phyloP scores from a whole-genome alignment of 306 rosid genomes.

The Alnus rubra region DNA sequence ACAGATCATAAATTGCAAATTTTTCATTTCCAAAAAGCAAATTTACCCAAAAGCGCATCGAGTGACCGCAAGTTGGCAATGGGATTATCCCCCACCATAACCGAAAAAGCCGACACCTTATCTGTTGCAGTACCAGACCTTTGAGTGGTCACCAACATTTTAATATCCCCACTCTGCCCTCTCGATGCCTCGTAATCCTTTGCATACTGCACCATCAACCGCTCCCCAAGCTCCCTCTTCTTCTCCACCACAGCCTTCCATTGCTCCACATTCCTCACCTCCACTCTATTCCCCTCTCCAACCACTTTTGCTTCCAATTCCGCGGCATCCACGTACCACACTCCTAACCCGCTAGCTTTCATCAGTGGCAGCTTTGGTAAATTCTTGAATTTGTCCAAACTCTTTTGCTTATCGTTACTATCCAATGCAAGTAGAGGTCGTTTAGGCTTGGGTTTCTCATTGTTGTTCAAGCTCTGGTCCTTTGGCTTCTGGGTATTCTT shows the following conservation, averaged over 20 bases:
- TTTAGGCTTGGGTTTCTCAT: conserved; percentile 56
- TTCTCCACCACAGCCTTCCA: conserved; percentile 73
- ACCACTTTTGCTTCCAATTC: conserved; percentile 66
- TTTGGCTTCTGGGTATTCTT: conserved; percentile 30
- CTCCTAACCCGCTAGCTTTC: conserved; percentile 58
- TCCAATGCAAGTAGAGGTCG: conserved; percentile 55
- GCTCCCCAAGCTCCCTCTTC: conserved; percentile 72
- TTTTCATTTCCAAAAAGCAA: neutral
- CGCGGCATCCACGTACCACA: conserved; percentile 75
- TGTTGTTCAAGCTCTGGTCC: conserved; percentile 20
- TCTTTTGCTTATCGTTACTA: conserved; percentile 38
- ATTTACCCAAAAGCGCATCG: conserved; percentile 80
- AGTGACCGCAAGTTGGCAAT: conserved; percentile 82
- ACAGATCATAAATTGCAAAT: neutral
- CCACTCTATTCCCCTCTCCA: conserved; percentile 60
- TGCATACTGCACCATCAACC: conserved; percentile 77
- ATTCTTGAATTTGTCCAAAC: conserved; percentile 52
- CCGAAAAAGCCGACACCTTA: conserved; percentile 89
- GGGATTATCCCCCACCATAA: conserved; percentile 84
- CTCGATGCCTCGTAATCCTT: conserved; percentile 75
- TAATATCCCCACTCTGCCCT: conserved; percentile 83
- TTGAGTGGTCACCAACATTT: conserved; percentile 79
- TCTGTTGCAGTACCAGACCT: conserved; percentile 95
- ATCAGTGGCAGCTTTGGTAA: conserved; percentile 79
- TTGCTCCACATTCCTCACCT: conserved; percentile 48